Conservation (phyloP, 768 basidiomycete species). For the Kwoniella dejecticola region DNA sequence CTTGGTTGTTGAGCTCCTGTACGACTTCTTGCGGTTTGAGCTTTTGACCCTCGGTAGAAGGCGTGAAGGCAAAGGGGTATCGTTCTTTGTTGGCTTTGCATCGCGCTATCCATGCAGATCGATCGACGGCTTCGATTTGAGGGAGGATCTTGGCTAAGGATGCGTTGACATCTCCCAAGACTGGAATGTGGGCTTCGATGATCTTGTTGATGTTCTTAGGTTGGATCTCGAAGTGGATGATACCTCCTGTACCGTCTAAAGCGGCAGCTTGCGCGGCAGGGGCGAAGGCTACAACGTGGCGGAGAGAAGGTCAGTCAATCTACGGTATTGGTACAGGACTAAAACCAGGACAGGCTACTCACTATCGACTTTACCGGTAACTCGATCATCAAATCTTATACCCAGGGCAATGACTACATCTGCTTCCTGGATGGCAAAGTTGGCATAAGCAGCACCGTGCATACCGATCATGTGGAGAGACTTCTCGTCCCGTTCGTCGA, state of each 20-base stretch:
- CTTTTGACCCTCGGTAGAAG: conserved; percentile 64
- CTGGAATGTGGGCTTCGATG: conserved; percentile 86
- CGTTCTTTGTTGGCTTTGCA: conserved; percentile 80
- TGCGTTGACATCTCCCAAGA: conserved; percentile 88
- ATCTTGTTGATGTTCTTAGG: conserved; percentile 99
- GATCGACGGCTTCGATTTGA: conserved; percentile 62
- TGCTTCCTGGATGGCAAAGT: conserved; percentile 94
- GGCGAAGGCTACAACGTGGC: conserved; percentile 72
- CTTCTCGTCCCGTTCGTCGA: conserved; percentile 83
- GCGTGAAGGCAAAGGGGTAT: conserved; percentile 86
- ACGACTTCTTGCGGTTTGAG: conserved; percentile 98
- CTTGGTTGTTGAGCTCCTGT: conserved; percentile 81
- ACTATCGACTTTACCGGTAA: conserved; percentile 82
- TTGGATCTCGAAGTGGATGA: conserved; percentile 98
- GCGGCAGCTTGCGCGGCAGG: conserved; percentile 88
- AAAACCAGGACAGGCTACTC: conserved; percentile 36
- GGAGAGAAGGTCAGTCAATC: too few relatives aligned
- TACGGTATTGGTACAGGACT: too few relatives aligned
- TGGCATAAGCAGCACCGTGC: conserved; percentile 97
- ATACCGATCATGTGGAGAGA: conserved; percentile 97
- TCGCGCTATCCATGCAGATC: conserved; percentile 78
- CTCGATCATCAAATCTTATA: conserved; percentile 95
- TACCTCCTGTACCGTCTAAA: conserved; percentile 80
- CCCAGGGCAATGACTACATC: conserved; percentile 98
- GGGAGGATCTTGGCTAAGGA: conserved; percentile 82